Evolutionary conservation across 768 basidiomycete genomes (phyloP), one percentile per base, ranked within the genome.

Genomic region (Hygrocybe punicea): DNA sequence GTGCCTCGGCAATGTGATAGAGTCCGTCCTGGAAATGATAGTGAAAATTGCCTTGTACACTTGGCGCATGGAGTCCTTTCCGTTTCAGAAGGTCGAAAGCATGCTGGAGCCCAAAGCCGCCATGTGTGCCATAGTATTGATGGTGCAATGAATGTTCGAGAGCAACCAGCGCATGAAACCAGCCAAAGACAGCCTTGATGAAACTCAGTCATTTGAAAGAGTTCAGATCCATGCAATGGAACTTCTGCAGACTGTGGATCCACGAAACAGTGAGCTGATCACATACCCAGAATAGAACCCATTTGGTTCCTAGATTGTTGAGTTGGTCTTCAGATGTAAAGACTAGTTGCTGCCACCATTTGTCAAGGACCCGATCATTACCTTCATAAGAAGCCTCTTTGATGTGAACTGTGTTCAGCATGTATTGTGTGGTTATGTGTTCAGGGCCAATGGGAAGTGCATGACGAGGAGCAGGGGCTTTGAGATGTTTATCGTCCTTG

Each of bases 141-240:
- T 72, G 70, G 53, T 78, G 73, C 1, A 80, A 40, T 0, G 75
- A 75, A 42, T 72, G 69, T 3, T 67, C 74, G 51, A 69, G 68
- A 3, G 75, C 76, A 70, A 80, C 76, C 29, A 60, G 39, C 0
- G 69, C 57, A 55, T 81, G 77, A 13, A 81, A 68, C 76, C 75
- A 81, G 0, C 78, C 73, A 44, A 75, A 74, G 0, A 65, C 53
- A 1, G 63, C 45, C 1, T 73, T 39, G 6, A 73, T 55, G 59
- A 63, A 77, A 46, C 78, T 72, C 0, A 78, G 59, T 0, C 73
- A 63, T 9, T 79, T 72, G 58, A 66, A 77, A 0, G 71, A 68
- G 40, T 74, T 81, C 5, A 57, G 35, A 55, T 81, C 79, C 16
- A 74, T 66, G 1, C 62, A 58, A 0, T 65, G 67, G 44, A 63